Evolutionary conservation across 441 rosid species (phyloP).

Genomic region (Arabidopsis lyrata): DNA sequence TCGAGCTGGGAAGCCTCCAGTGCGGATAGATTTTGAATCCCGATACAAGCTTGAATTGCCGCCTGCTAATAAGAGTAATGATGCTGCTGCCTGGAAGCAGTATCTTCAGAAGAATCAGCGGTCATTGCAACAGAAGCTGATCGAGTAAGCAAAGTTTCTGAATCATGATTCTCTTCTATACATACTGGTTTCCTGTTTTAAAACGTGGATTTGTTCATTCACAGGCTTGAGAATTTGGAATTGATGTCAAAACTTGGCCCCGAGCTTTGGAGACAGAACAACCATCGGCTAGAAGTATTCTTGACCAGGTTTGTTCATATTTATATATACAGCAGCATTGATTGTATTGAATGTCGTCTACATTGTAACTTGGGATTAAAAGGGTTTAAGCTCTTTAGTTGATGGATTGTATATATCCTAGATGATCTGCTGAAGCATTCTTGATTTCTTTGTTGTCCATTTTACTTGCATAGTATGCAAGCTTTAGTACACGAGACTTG

Average conservation of each 20-base stretch:
- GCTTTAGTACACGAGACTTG: slow-evolving; percentile 6
- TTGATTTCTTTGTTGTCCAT: slow-evolving; percentile 26
- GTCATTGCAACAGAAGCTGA: slow-evolving; percentile 75
- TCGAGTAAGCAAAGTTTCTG: slow-evolving; percentile 56
- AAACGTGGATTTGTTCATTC: slow-evolving; percentile 25
- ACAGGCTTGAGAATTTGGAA: slow-evolving; percentile 95
- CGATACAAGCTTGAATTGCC: slow-evolving; percentile 78
- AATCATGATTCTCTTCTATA: slow-evolving; percentile 1
- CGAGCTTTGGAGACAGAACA: slow-evolving; percentile 86
- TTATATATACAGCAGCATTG: slow-evolving; percentile 19
- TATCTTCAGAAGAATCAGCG: slow-evolving; percentile 83
- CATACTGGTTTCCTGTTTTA: slow-evolving; percentile 6
- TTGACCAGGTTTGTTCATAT: slow-evolving; percentile 63
- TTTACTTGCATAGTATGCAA: slow-evolving; percentile 17
- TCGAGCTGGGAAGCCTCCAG: slow-evolving; percentile 91
- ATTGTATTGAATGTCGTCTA: neutral
- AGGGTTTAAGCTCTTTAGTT: slow-evolving; percentile 13
- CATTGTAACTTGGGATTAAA: slow-evolving; percentile 3
- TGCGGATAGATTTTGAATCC: slow-evolving; percentile 68
- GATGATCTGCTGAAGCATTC: slow-evolving; percentile 24
- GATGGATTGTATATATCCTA: slow-evolving; percentile 5
- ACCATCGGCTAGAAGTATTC: slow-evolving; percentile 68
- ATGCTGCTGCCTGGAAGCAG: slow-evolving; percentile 89
- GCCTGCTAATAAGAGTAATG: slow-evolving; percentile 72
- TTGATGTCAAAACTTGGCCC: slow-evolving; percentile 84